These are phyloP conservation scores for Fusarium praegraminearum DNA, from an alignment of 2,329 filamentous ascomycete genomes.

Conservation along the genomic window DNA sequence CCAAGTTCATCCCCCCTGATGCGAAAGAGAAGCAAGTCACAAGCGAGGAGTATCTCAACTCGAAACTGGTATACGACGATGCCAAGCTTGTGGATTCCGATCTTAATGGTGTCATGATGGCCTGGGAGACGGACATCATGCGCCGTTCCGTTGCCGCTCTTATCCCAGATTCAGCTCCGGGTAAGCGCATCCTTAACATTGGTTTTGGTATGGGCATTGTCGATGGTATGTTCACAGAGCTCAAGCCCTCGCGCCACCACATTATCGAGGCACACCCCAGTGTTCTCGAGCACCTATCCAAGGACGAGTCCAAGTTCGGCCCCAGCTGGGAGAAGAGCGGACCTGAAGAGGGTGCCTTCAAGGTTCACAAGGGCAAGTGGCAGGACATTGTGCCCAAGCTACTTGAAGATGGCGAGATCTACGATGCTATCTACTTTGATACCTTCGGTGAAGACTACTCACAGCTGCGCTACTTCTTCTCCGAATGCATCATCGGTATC, in stretches of 20 bases:
- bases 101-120: slow-evolving; percentile 92
- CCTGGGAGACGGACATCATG: slow-evolving; percentile 92
- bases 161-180: slow-evolving; percentile 59
- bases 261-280: slow-evolving; percentile 88
- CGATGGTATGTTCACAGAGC: slow-evolving; percentile 78
- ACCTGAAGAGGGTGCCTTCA: slow-evolving; percentile 74
- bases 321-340: slow-evolving; percentile 65
- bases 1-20: slow-evolving; percentile 53
- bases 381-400: slow-evolving; percentile 81
- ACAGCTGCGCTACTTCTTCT: slow-evolving; percentile 88
- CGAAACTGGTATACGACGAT: slow-evolving; percentile 72
- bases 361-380: slow-evolving; percentile 78
- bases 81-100: slow-evolving; percentile 78
- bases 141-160: slow-evolving; percentile 77
- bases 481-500: slow-evolving; percentile 84
- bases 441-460: slow-evolving; percentile 96
- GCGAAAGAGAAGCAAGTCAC: slow-evolving; percentile 63
- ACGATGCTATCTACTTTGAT: slow-evolving; percentile 96
- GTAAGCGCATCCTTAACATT: slow-evolving; percentile 82
- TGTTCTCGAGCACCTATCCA: slow-evolving; percentile 74
- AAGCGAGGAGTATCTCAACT: slow-evolving; percentile 76
- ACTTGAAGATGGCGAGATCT: slow-evolving; percentile 74
- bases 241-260: slow-evolving; percentile 77
- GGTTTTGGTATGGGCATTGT: slow-evolving; percentile 94
- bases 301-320: slow-evolving; percentile 64